Evolutionary conservation across 1,139 yeast species (phyloP), one percentile per base, ranked within the genome.

Genomic region (Debaryomyces sp.): DNA sequence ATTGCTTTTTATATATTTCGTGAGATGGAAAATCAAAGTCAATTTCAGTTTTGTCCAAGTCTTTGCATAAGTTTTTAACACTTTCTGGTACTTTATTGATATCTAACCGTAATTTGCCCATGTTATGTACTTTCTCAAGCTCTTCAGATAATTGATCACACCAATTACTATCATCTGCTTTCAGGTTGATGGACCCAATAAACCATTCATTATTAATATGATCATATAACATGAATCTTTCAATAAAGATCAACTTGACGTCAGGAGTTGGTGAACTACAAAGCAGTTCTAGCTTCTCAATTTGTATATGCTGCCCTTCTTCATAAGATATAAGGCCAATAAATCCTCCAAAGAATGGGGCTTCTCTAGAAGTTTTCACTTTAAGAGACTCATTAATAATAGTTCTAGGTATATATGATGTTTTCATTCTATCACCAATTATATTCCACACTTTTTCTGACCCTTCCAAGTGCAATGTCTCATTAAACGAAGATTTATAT

Each of bases 281-380:
- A 13, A 71, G 54, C 2, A 72, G 61, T 41, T 66, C 66, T 45
- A 75, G 57, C 27, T 64, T 72, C 42, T 67, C 66, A 29, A 68
- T 38, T 1, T 64, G 49, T 15, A 83, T 58, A 55, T 75, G 75
- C 33, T 78, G 78, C 0, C 94, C 92, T 67, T 87, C 91, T 63
- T 94, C 99, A 62, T 94, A 94, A 0, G 96, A 87, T 10, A 94
- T 66, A 41, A 88, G 73, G 1, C 99, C 99, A 52, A 91, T 71
- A 32, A 87, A 76, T 0, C 99, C 99, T 21, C 99, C 99, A 50
- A 84, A 73, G 61, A 95, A 95, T 1, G 96, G 96, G 38, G 87
- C 69, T 0, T 66, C 54, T 64, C 77, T 52, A 6, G 41, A 41
- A 37, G 55, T 58, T 15, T 53, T 43, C 6, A 32, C 34, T n/a